Evolutionary conservation across 139 green algal genomes (phyloP).

Genomic region (Chlamydomonas asymmetrica): DNA sequence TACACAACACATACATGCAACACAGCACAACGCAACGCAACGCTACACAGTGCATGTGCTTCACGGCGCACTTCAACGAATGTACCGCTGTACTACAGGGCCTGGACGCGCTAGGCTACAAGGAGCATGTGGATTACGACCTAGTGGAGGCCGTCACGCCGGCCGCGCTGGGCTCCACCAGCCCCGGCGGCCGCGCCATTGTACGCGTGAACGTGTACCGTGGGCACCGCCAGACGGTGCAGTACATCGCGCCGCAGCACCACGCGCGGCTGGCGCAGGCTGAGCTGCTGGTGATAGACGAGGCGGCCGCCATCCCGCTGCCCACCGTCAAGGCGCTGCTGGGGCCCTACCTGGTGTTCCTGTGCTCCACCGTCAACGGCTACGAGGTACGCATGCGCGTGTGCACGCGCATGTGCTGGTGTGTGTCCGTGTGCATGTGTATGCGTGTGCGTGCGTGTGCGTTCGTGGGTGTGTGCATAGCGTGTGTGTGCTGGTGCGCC

Average conservation of each 20-base stretch:
- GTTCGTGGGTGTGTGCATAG: too few species aligned
- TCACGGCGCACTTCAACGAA: too few species aligned
- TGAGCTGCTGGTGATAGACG: constrained; percentile 98
- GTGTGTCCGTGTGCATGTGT: too few species aligned
- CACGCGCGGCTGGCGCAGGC: constrained; percentile 82
- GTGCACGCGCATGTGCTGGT: constrained; percentile 70
- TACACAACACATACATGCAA: too few species aligned
- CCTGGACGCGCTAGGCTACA: constrained; percentile 86
- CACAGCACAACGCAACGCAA: too few species aligned
- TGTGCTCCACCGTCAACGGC: constrained; percentile 91
- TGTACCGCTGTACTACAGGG: too few species aligned
- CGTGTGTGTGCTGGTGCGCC: too few species aligned
- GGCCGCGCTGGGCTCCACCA: too few species aligned
- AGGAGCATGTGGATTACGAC: constrained; percentile 98
- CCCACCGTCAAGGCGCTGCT: constrained; percentile 91
- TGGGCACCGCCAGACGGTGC: constrained; percentile 91
- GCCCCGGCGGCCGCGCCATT: constrained; percentile 88
- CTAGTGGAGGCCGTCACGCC: constrained; percentile 94
- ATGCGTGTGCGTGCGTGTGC: too few species aligned
- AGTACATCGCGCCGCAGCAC: constrained; percentile 97
- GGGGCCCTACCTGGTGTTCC: constrained; percentile 97
- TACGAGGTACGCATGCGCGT: too few species aligned
- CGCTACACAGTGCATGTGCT: too few species aligned
- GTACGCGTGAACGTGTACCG: constrained; percentile 94
- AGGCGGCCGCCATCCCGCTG: constrained; percentile 95